Percentiles rank a stretch among this genome's conserved stretches.
These are phyloP conservation scores for Trichoderma reesei DNA, from an alignment of 495 filamentous ascomycete species.

Conservation along the genomic window DNA sequence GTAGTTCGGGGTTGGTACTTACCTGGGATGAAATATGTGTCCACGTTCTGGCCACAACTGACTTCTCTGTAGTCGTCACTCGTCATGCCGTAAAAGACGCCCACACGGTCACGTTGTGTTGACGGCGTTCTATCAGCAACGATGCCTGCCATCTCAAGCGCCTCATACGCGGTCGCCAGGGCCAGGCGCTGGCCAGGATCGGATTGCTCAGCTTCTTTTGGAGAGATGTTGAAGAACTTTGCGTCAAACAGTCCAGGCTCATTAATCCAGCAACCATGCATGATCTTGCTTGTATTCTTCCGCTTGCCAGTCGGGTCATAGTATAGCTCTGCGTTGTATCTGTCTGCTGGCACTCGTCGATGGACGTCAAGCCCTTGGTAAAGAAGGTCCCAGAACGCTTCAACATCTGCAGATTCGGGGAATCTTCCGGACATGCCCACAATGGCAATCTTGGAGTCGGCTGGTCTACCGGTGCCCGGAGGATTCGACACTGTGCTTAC, in stretches of 20 bases:
- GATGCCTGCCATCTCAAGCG: constrained; percentile 72
- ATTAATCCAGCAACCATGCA: constrained; percentile 72
- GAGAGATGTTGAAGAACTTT: constrained; percentile 79
- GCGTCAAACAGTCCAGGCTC: constrained; percentile 68
- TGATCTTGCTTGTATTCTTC: constrained; percentile 58
- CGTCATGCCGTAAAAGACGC: constrained; percentile 76
- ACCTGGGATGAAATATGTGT: constrained; percentile 75
- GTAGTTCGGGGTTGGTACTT: background rate
- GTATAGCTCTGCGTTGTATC: constrained; percentile 62
- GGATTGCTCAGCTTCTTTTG: constrained; percentile 66
- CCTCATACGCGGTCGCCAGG: constrained; percentile 70
- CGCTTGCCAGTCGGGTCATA: constrained; percentile 57
- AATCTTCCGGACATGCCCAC: constrained; percentile 57
- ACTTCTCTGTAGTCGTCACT: constrained; percentile 75
- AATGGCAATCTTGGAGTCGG: constrained; percentile 41
- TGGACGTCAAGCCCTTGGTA: constrained; percentile 46
- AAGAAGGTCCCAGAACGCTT: constrained; percentile 55
- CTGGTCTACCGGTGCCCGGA: background rate
- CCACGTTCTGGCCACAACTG: constrained; percentile 65
- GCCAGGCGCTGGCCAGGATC: constrained; percentile 73
- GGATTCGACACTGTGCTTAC: background rate
- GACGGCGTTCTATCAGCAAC: constrained; percentile 65
- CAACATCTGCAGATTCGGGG: constrained; percentile 45
- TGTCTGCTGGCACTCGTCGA: constrained; percentile 48
- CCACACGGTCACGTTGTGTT: constrained; percentile 64